Base-by-base conservation (phyloP, 192 early-diverging fungal species). In the Coemansia sp. region DNA sequence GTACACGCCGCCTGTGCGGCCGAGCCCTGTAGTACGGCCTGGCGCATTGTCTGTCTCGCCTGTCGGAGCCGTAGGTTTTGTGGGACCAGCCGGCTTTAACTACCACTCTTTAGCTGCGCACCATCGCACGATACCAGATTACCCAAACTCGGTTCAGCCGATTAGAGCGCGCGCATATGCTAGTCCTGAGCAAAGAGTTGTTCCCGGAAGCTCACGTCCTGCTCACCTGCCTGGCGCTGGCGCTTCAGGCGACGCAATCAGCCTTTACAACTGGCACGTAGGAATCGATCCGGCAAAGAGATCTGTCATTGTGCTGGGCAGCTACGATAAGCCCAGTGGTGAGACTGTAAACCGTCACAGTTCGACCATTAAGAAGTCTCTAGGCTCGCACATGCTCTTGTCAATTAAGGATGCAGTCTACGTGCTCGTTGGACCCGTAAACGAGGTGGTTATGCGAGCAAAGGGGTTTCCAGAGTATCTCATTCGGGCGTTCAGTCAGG, bases 161-260 rank as follows among this genome's bases (percentile, higher is more conserved):
- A 52, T 75, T 27, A 66, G 74, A 20, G 57, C 44, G 33, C 79
- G 64, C 9, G 55, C 62, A 13, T 67, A 72, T 33, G 38, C 62
- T 16, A 33, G 41, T 2, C 27, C 43, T n/a, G 74, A 72, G 8
- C 53, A 66, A 6, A 66, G 73, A 7, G 4, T 29, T n/a, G 66
- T 81, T 20, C 79, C 79, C 8, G 73, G 74, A 31, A 81, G 79
- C 55, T 75, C 79, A 8, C 50, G 75, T n/a, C 79, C 79, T 8
- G 47, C 67, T 18, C 79, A 75, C 46, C 18, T 79, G 5, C n/a
- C 72, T 62, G 49, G 64, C 57, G n/a, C 31, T 38, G 61, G 29
- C 61, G 39, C 1, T 13, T n/a, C 53, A 5, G 53, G 53, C 53
- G 53, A 55, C 13, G 15, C 53, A 31, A 31, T 55, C 50, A 27